Conservation (phyloP, 2,329 filamentous ascomycete species). For the Didymella keratinophila region DNA sequence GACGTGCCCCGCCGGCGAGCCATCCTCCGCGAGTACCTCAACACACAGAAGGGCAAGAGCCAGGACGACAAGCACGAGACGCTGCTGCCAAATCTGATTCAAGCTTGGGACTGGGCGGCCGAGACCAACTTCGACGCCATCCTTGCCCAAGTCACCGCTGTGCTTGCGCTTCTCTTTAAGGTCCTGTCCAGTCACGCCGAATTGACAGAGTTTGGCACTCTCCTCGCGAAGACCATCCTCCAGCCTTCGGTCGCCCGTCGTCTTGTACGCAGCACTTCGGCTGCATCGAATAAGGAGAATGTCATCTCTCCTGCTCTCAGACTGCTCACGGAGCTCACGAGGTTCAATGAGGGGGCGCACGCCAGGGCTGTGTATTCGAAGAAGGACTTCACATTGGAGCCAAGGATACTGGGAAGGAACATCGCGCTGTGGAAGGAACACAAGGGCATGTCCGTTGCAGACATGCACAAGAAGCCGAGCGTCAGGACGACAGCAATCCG, state of each 20-base stretch:
- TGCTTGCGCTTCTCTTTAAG: constrained; percentile 82
- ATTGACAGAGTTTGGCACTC: constrained; percentile 75
- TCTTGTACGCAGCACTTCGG: constrained; percentile 78
- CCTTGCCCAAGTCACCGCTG: constrained; percentile 80
- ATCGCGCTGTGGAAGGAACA: constrained; percentile 70
- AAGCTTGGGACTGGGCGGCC: constrained; percentile 85
- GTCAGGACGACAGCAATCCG: constrained; percentile 83
- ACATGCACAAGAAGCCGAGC: constrained; percentile 72
- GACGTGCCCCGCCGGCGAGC: constrained; percentile 58
- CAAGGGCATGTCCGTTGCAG: constrained; percentile 65
- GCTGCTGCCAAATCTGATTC: constrained; percentile 80
- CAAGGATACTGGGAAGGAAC: constrained; percentile 78
- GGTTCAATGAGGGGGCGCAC: constrained; percentile 83
- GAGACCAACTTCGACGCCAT: constrained; percentile 82
- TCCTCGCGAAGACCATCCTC: constrained; percentile 81
- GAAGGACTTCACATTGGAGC: constrained; percentile 75
- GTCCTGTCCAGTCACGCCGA: constrained; percentile 77
- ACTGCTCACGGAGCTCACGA: constrained; percentile 83
- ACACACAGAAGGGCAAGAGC: constrained; percentile 61
- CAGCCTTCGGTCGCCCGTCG: constrained; percentile 83
- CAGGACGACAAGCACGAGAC: constrained; percentile 65
- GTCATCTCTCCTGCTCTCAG: constrained; percentile 88
- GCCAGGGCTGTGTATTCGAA: constrained; percentile 80
- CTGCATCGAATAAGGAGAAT: constrained; percentile 83
- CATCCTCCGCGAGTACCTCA: constrained; percentile 75